phyloP scores from a whole-genome alignment of 495 filamentous ascomycete species.

The Rostrohypoxylon terebratum region DNA sequence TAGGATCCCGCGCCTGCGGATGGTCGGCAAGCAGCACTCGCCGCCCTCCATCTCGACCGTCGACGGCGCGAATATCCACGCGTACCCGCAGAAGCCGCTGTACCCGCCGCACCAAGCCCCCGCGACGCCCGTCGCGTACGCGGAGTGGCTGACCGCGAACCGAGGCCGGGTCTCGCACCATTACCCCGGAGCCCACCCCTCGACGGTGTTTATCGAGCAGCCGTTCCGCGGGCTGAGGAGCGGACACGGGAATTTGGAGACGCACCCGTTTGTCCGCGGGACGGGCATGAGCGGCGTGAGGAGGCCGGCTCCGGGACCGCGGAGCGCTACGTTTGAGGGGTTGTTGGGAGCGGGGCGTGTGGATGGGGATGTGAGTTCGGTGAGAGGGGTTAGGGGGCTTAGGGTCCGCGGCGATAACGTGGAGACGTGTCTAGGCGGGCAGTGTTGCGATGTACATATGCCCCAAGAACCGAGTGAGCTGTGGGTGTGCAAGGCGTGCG shows the following conservation, averaged over 20 bases:
- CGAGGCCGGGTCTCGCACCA: background rate
- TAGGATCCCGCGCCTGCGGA: slow-evolving; percentile 43
- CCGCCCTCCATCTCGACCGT: slow-evolving; percentile 44
- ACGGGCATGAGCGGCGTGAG: background rate
- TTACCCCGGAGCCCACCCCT: background rate
- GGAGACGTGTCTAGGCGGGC: background rate
- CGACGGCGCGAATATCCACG: slow-evolving; percentile 48
- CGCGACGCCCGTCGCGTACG: slow-evolving; percentile 48
- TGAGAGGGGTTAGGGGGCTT: background rate
- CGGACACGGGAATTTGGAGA: slow-evolving; percentile 15
- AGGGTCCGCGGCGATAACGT: background rate
- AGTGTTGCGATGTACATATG: background rate
- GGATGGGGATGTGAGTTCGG: background rate
- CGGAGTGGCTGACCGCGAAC: slow-evolving; percentile 42
- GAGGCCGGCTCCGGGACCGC: background rate
- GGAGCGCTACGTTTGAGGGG: background rate
- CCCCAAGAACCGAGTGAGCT: background rate
- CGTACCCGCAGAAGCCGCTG: slow-evolving; percentile 51
- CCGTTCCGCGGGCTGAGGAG: slow-evolving; percentile 25
- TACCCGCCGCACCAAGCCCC: slow-evolving; percentile 47
- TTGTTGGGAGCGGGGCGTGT: background rate
- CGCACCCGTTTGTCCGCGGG: slow-evolving; percentile 9
- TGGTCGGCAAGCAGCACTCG: slow-evolving; percentile 52
- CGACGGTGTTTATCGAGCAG: background rate
- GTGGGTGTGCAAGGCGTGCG: slow-evolving; percentile 40